Conservation (phyloP, 257 asterid species). For the Thymus quinquecostatus region DNA sequence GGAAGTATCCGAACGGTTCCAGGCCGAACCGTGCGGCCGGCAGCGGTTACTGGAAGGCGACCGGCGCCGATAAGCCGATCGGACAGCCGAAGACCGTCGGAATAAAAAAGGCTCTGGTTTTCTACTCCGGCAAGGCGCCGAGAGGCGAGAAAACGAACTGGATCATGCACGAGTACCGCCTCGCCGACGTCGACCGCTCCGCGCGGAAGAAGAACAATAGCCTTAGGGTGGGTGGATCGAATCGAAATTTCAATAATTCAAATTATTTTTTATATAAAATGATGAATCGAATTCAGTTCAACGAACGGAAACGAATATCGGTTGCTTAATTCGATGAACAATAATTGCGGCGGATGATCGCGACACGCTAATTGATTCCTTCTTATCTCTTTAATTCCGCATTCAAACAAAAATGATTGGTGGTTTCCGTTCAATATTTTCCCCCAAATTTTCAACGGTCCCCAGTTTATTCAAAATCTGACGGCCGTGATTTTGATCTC, state of each 20-base stretch:
- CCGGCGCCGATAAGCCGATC: conserved; percentile 90
- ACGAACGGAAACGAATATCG: neutral
- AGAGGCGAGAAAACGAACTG: conserved; percentile 80
- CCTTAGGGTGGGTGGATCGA: conserved; percentile 59
- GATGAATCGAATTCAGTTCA: neutral
- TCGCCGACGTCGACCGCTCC: conserved; percentile 83
- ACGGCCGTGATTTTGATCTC: conserved; percentile 30
- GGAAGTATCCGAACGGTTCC: conserved; percentile 94
- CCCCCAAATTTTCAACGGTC: neutral
- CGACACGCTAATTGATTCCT: conserved; percentile 7
- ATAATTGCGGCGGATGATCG: conserved; percentile 1
- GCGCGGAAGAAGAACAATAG: conserved; percentile 67
- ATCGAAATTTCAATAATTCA: neutral
- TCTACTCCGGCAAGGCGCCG: conserved; percentile 89
- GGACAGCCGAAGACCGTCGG: conserved; percentile 73
- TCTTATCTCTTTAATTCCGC: conserved; percentile 30
- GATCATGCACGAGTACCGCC: conserved; percentile 96
- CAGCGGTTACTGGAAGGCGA: conserved; percentile 91
- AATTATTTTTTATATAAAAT: no score
- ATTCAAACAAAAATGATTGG: conserved; percentile 31
- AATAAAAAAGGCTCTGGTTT: conserved; percentile 81
- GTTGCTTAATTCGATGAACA: neutral
- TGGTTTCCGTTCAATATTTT: neutral
- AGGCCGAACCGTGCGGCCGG: conserved; percentile 93
- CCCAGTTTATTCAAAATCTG: conserved; percentile 3